These are phyloP conservation scores for Ceratocystis harringtonii DNA, from an alignment of 2,329 filamentous ascomycete species.

Conservation along the genomic window DNA sequence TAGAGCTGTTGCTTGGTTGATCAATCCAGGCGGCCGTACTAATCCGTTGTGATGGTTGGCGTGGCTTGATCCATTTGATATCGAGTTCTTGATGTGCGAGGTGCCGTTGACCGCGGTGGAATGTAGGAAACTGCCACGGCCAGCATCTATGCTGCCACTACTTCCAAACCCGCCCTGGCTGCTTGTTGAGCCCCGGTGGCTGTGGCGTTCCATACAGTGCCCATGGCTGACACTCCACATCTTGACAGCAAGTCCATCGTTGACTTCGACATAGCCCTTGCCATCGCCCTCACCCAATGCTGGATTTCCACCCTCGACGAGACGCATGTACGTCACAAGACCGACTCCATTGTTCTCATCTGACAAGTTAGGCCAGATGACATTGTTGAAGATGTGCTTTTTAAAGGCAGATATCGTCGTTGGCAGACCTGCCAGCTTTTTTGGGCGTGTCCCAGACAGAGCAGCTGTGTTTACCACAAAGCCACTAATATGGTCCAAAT, in stretches of 20 bases:
- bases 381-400: constrained; percentile 88
- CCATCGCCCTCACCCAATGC: constrained; percentile 66
- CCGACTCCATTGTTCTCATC: constrained; percentile 93
- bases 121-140: constrained; percentile 21
- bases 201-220: constrained; percentile 62
- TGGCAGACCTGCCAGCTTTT: constrained; percentile 71
- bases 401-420: constrained; percentile 88
- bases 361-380: constrained; percentile 94
- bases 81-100: constrained; percentile 10
- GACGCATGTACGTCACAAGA: constrained; percentile 73
- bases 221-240: constrained; percentile 81
- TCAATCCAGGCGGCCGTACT: constrained; percentile 10
- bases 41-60: constrained; percentile 8
- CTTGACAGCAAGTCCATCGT: constrained; percentile 77
- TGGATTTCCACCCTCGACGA: constrained; percentile 78
- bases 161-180: constrained; percentile 35
- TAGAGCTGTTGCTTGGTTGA: constrained; percentile 18
- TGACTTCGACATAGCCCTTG: constrained; percentile 75
- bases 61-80: constrained; percentile 12
- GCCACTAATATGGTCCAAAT: constrained; percentile 83
- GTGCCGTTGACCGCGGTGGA: constrained; percentile 15
- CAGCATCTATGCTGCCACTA: constrained; percentile 35
- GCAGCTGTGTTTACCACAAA: constrained; percentile 89
- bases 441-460: constrained; percentile 64
- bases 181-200: constrained; percentile 43